phyloP scores from a whole-genome alignment of 2,329 filamentous ascomycete genomes.

The Lachnellula subtilissima region DNA sequence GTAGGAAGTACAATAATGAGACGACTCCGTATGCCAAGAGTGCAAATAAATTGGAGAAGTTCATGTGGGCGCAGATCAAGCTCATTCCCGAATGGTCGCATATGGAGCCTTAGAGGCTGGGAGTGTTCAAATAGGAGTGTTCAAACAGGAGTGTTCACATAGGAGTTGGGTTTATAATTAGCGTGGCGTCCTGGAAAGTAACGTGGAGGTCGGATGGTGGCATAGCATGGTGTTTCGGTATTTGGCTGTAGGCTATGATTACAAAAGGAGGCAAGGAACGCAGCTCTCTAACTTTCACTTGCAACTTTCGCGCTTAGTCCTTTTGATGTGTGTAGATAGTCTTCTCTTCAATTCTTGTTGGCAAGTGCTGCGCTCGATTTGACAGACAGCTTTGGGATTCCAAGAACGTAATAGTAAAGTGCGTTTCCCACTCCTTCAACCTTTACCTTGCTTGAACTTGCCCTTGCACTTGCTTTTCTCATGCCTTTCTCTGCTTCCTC shows the following conservation, averaged over 20 bases:
- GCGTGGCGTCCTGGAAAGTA: not conserved
- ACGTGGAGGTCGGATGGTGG: not conserved
- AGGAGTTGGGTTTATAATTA: not conserved
- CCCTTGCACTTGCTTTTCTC: too few species aligned
- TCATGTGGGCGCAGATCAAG: conserved; percentile 90
- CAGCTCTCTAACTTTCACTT: too few species aligned
- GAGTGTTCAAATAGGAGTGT: not conserved
- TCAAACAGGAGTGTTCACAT: not conserved
- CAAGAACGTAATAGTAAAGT: too few species aligned
- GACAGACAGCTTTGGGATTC: too few species aligned
- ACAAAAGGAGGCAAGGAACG: too few species aligned
- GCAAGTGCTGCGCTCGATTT: too few species aligned
- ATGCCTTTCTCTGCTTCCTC: too few species aligned
- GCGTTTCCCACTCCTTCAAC: too few species aligned
- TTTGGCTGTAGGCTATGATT: not conserved
- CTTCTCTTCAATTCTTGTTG: too few species aligned
- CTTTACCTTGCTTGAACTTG: too few species aligned
- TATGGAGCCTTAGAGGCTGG: conserved; percentile 29
- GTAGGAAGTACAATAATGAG: conserved; percentile 93
- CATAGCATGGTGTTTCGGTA: not conserved
- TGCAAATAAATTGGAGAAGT: conserved; percentile 88
- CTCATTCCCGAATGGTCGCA: conserved; percentile 87
- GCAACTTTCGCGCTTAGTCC: too few species aligned
- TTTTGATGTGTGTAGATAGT: too few species aligned
- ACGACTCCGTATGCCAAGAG: conserved; percentile 92